Evolutionary conservation across 345 rosid species (phyloP).

Genomic region (Linum trigynum): DNA sequence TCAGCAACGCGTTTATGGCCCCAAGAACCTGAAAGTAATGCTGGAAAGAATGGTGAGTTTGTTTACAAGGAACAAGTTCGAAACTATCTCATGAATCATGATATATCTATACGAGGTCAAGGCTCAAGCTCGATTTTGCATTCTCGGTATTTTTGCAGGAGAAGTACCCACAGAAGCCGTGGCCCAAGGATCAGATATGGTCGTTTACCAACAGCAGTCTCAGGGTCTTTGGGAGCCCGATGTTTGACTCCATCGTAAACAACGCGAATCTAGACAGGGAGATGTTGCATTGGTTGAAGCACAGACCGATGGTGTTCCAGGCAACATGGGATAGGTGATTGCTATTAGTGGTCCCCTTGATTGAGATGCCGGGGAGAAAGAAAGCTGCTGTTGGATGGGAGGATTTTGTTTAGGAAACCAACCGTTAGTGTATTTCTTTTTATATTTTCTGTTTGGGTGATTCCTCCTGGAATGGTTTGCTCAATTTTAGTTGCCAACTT

Average conservation of each 20-base stretch:
- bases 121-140: background rate
- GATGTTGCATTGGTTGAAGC: conserved; percentile 82
- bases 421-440: background rate
- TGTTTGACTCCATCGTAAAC: conserved; percentile 67
- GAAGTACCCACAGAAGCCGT: conserved; percentile 75
- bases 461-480: conserved; percentile 31
- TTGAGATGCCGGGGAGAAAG: conserved; percentile 1
- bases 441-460: conserved; percentile 1
- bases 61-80: too few relatives aligned
- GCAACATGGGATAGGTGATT: conserved; percentile 71
- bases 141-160: conserved; percentile 34
- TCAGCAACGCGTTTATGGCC: conserved; percentile 76
- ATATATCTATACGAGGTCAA: too few relatives aligned
- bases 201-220: conserved; percentile 45
- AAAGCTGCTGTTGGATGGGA: background rate
- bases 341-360: conserved; percentile 8
- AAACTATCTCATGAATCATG: too few relatives aligned
- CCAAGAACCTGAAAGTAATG: conserved; percentile 60
- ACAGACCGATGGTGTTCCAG: conserved; percentile 56
- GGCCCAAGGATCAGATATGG: conserved; percentile 98
- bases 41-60: conserved; percentile 71
- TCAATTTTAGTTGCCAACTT: conserved; percentile 27
- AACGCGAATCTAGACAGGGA: conserved; percentile 58
- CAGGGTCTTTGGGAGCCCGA: conserved; percentile 76
- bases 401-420: background rate